phyloP scores from a whole-genome alignment of 495 filamentous ascomycete species.

The Echria macrotheca region DNA sequence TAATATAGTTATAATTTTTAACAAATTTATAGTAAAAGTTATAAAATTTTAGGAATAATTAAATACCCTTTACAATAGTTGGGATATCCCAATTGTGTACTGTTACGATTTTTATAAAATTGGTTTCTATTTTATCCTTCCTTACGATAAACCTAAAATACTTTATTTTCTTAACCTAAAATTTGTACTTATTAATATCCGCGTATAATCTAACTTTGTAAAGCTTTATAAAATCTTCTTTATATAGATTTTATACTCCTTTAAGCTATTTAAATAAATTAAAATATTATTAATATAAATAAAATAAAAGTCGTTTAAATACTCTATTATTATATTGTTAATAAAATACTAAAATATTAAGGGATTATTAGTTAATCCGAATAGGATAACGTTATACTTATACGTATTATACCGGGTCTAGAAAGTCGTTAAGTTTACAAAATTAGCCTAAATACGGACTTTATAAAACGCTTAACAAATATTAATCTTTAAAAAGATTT shows the following conservation, averaged over 20 bases:
- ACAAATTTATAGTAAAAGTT: constrained; percentile 12
- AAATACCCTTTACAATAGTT: background rate
- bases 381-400: constrained; percentile 41
- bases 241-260: constrained; percentile 3
- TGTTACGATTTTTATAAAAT: background rate
- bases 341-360: constrained; percentile 1
- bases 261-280: background rate
- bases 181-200: constrained; percentile 28
- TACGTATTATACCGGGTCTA: constrained; percentile 16
- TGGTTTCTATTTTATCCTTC: background rate
- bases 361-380: constrained; percentile 29
- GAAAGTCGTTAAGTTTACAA: too few species aligned
- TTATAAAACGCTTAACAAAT: background rate
- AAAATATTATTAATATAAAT: constrained; percentile 24
- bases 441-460: background rate
- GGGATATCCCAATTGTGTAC: constrained; percentile 2
- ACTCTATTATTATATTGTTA: background rate
- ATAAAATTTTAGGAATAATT: constrained; percentile 8
- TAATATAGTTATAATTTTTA: background rate
- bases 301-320: constrained; percentile 31
- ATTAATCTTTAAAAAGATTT: background rate
- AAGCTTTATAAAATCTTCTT: constrained; percentile 10
- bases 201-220: constrained; percentile 14
- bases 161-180: constrained; percentile 19
- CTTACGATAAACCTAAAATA: constrained; percentile 24